phyloP scores from a whole-genome alignment of 768 basidiomycete species.

The Termitomyces sp. region DNA sequence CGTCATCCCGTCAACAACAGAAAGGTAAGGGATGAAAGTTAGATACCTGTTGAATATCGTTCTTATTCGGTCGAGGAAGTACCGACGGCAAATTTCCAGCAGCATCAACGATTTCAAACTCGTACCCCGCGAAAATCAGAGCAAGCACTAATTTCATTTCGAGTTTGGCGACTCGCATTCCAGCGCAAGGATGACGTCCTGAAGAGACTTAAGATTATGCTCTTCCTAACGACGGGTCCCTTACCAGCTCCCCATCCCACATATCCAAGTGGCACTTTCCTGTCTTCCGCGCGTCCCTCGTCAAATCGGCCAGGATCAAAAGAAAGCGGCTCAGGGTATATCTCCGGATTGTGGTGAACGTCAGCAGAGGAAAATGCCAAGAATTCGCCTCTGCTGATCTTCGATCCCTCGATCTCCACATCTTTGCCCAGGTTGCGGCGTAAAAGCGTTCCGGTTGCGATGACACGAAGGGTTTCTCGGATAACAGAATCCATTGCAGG shows the following conservation, averaged over 20 bases:
- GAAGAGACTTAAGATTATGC: background rate
- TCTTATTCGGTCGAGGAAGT: slow-evolving; percentile 25
- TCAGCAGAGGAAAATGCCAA: slow-evolving; percentile 28
- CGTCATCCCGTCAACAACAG: background rate
- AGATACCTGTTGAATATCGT: slow-evolving; percentile 26
- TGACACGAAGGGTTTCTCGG: slow-evolving; percentile 34
- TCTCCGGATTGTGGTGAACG: slow-evolving; percentile 27
- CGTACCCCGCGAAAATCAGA: slow-evolving; percentile 27
- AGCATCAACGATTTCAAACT: slow-evolving; percentile 29
- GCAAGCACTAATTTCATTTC: slow-evolving; percentile 33
- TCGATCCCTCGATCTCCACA: slow-evolving; percentile 20
- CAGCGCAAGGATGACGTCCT: slow-evolving; percentile 35
- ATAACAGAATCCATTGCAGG: slow-evolving; percentile 31
- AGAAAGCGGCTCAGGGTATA: slow-evolving; percentile 27
- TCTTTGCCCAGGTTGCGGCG: slow-evolving; percentile 31
- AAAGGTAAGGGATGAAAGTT: background rate
- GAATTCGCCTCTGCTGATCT: slow-evolving; percentile 28
- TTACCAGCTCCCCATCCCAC: slow-evolving; percentile 38
- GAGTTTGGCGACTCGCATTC: slow-evolving; percentile 34
- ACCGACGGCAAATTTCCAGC: slow-evolving; percentile 20
- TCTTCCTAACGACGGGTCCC: background rate
- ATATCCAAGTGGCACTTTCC: slow-evolving; percentile 25
- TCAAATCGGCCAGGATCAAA: slow-evolving; percentile 32
- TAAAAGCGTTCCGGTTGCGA: slow-evolving; percentile 21
- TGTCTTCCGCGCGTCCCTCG: slow-evolving; percentile 30